phyloP scores from a whole-genome alignment of 495 filamentous ascomycete species.

The Penicillium goetzii region DNA sequence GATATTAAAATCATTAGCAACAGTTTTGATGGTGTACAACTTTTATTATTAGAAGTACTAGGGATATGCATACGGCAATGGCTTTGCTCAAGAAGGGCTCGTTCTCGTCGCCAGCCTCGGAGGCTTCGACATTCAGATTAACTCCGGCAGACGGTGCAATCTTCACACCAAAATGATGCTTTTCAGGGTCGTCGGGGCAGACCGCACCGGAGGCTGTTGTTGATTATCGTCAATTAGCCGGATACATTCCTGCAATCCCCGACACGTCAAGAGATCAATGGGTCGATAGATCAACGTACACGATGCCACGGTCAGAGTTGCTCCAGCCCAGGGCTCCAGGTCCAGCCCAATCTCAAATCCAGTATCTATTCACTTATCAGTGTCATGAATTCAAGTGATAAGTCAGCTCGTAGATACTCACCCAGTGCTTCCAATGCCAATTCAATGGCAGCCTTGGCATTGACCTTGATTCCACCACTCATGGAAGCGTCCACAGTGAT shows the following conservation, averaged over 20 bases:
- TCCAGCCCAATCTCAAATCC: not conserved
- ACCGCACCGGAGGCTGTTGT: not conserved
- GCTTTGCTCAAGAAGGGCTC: constrained; percentile 5
- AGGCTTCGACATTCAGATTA: constrained; percentile 7
- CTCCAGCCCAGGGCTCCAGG: constrained; percentile 5
- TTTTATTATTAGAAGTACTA: not conserved
- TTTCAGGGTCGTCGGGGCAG: not conserved
- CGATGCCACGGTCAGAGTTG: constrained; percentile 1
- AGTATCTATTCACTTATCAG: not conserved
- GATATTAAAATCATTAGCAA: not conserved
- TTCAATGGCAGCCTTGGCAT: not conserved
- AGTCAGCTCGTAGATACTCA: not conserved
- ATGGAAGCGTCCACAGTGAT: constrained; percentile 7
- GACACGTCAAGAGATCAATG: not conserved
- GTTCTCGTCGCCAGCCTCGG: constrained; percentile 4
- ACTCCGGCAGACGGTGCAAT: constrained; percentile 1
- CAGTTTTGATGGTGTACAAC: not conserved
- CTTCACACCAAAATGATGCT: constrained; percentile 1
- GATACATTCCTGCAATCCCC: not conserved
- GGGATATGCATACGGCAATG: constrained; percentile 2
- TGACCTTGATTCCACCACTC: constrained; percentile 3
- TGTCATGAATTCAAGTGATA: not conserved
- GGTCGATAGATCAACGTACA: not conserved
- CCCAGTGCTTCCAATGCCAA: not conserved
- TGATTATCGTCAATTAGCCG: not conserved